phyloP scores from a whole-genome alignment of 768 basidiomycete species.

The Kwoniella dendrophila region DNA sequence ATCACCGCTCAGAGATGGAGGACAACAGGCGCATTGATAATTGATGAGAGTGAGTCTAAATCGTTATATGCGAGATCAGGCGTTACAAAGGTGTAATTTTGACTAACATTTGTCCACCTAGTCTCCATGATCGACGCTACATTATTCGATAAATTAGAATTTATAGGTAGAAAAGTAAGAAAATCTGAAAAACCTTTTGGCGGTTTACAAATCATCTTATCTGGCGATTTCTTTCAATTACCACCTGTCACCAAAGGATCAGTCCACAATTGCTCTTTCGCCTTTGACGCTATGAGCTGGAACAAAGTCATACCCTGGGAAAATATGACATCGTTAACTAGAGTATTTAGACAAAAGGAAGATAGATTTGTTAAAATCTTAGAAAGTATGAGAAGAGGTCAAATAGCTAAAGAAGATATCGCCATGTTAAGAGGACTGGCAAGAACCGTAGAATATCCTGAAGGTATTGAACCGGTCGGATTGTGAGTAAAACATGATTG shows the following conservation, averaged over 20 bases:
- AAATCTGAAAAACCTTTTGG: constrained; percentile 52
- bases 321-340: constrained; percentile 43
- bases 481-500: constrained; percentile 26
- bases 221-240: constrained; percentile 58
- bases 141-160: constrained; percentile 55
- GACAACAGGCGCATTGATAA: constrained; percentile 43
- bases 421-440: constrained; percentile 31
- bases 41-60: constrained; percentile 49
- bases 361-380: constrained; percentile 50
- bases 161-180: constrained; percentile 51
- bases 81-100: too few species aligned
- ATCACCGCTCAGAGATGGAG: constrained; percentile 38
- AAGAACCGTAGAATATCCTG: constrained; percentile 34
- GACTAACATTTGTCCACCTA: constrained; percentile 8
- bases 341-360: constrained; percentile 55
- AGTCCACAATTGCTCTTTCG: constrained; percentile 33
- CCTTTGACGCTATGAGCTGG: constrained; percentile 56
- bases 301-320: constrained; percentile 30
- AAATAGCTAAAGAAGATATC: constrained; percentile 30
- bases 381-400: constrained; percentile 52
- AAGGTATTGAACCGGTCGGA: constrained; percentile 46
- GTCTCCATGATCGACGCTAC: constrained; percentile 56
- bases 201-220: constrained; percentile 54
- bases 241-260: constrained; percentile 52
- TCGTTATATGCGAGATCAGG: background rate